Conservation (phyloP, 352 stramenopile genomes). For the Pythium coloratum region DNA sequence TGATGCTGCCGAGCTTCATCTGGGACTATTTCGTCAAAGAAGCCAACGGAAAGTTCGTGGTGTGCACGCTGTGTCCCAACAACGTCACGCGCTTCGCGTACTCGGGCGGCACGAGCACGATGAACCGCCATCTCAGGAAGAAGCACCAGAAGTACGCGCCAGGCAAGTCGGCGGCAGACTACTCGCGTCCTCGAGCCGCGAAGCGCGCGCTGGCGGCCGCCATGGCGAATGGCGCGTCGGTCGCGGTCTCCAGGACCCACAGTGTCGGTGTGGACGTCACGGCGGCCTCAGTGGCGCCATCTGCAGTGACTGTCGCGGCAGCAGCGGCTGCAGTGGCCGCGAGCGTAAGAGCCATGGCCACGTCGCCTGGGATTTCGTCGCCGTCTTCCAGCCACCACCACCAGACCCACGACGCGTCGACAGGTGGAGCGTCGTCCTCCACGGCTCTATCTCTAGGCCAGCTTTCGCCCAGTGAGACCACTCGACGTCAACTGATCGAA, state of each 20-base stretch:
- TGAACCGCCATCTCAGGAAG: slow-evolving; percentile 81
- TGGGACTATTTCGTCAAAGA: slow-evolving; percentile 87
- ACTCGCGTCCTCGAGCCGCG: slow-evolving; percentile 45
- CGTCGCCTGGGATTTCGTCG: not conserved
- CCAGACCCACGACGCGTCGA: not conserved
- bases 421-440: not conserved
- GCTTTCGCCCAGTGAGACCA: slow-evolving; percentile 48
- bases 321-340: slow-evolving; percentile 1
- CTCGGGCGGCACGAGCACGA: slow-evolving; percentile 79
- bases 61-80: slow-evolving; percentile 70
- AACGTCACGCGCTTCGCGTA: slow-evolving; percentile 78
- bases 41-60: slow-evolving; percentile 70
- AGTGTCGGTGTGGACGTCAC: not conserved
- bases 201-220: slow-evolving; percentile 17
- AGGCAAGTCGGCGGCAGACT: slow-evolving; percentile 71
- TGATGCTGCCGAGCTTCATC: slow-evolving; percentile 80
- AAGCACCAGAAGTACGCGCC: slow-evolving; percentile 83
- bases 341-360: slow-evolving; percentile 18
- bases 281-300: not conserved
- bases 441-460: slow-evolving; percentile 21
- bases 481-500: slow-evolving; percentile 56
- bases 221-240: not conserved
- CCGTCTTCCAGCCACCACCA: slow-evolving; percentile 2
- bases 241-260: not conserved
- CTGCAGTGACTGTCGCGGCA: not conserved